Percentiles rank a stretch among this genome's conserved stretches.
Conservation (phyloP, 176 grass and related monocot species). For the Neostapfia colusana region DNA sequence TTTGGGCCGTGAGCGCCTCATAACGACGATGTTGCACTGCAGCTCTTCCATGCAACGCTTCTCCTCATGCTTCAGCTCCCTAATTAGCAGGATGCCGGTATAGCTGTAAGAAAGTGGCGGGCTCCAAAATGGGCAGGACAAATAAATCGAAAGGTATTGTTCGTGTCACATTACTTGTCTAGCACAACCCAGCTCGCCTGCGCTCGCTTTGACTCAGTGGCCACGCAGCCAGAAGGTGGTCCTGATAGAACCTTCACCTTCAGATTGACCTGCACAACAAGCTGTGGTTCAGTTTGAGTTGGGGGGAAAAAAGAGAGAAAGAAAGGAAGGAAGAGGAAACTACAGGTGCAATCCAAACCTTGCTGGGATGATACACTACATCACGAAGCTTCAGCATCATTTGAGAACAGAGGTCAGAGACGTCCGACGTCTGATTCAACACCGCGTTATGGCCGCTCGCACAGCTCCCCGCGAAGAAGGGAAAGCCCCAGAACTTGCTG, state of each 20-base stretch:
- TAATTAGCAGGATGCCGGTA: slow-evolving; percentile 18
- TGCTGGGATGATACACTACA: slow-evolving; percentile 64
- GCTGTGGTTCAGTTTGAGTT: no score
- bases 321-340: background rate
- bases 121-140: no score
- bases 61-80: slow-evolving; percentile 84
- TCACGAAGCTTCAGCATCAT: slow-evolving; percentile 66
- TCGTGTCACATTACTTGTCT: slow-evolving; percentile 62
- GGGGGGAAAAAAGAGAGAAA: background rate
- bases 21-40: slow-evolving; percentile 89
- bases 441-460: slow-evolving; percentile 64
- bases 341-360: slow-evolving; percentile 35
- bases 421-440: slow-evolving; percentile 72
- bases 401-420: slow-evolving; percentile 71
- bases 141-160: slow-evolving; percentile 6
- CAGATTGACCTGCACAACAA: slow-evolving; percentile 52
- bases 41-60: slow-evolving; percentile 76
- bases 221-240: slow-evolving; percentile 57
- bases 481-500: slow-evolving; percentile 76
- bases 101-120: background rate
- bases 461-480: slow-evolving; percentile 70
- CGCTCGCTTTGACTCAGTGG: slow-evolving; percentile 64
- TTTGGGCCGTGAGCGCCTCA: slow-evolving; percentile 79
- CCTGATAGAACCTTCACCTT: slow-evolving; percentile 70
- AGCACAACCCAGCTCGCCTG: slow-evolving; percentile 91